These are phyloP conservation scores for Trematosphaeria pertusa DNA, from an alignment of 2,329 filamentous ascomycete genomes.

Conservation along the genomic window DNA sequence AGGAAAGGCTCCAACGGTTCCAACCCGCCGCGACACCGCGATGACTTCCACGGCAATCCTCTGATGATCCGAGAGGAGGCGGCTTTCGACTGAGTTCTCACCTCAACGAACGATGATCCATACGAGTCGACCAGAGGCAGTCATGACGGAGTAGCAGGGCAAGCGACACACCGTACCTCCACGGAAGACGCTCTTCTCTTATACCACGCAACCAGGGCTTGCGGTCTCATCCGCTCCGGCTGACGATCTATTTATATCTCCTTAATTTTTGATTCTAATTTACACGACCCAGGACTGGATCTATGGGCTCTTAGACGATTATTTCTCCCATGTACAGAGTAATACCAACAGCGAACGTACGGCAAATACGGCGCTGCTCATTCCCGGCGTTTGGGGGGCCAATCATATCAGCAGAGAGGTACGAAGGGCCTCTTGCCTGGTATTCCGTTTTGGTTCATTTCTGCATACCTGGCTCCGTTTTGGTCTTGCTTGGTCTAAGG, in stretches of 20 bases:
- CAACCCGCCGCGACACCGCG: slow-evolving; percentile 33
- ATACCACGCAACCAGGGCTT: too few species aligned
- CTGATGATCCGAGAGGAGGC: slow-evolving; percentile 35
- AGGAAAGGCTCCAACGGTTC: slow-evolving; percentile 47
- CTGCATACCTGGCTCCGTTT: not conserved
- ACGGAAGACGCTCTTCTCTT: too few species aligned
- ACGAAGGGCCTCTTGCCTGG: not conserved
- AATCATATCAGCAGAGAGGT: not conserved
- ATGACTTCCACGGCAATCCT: slow-evolving; percentile 29
- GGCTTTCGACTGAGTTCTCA: slow-evolving; percentile 38
- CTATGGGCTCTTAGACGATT: slow-evolving; percentile 21
- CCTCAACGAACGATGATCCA: not conserved
- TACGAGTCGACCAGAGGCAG: too few species aligned
- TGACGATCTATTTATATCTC: too few species aligned
- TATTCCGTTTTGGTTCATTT: not conserved
- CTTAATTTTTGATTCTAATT: slow-evolving; percentile 43
- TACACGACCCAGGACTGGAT: slow-evolving; percentile 33
- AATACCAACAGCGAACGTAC: slow-evolving; percentile 12
- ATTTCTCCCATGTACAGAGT: slow-evolving; percentile 19
- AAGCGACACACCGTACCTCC: too few species aligned
- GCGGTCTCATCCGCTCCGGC: too few species aligned
- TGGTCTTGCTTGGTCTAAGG: not conserved
- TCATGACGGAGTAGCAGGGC: too few species aligned
- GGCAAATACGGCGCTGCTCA: slow-evolving; percentile 3
- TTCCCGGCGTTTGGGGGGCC: slow-evolving; percentile 18